Evolutionary conservation across 169 alveolate species (phyloP), one percentile per base, ranked within the genome.

Genomic region (Plasmodium yoelii): DNA sequence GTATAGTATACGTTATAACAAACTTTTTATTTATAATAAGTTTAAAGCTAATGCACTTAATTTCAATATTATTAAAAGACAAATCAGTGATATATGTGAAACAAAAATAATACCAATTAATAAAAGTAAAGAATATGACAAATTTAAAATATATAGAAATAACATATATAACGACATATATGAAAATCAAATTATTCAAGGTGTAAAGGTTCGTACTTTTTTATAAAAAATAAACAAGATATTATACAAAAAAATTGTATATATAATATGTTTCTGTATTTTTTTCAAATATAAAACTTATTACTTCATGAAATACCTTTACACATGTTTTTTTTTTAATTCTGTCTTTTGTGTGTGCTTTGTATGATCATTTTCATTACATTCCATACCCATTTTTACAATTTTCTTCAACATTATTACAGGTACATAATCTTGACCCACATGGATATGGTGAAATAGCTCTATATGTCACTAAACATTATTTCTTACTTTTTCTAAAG

Each of bases 381-480:
- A 34, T 3, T 34, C 42, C 19, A 13, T 18, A 46, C 18, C 24
- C n/a, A n/a, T 55, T 39, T 19, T 24, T 71, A 34, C 49, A 15
- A 12, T 6, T 71, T 24, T 34, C 10, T 15, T 34, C 42, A 34
- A 1, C 7, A 34, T 10, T 22, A 53, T 55, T 13, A 46, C 46
- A 82, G 90, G 90, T 82, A 28, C 90, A 82, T 34, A 55, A 51
- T n/a, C 24, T 82, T 8, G 86, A 82, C 51, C 12, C 90, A 19
- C 63, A 67, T 12, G 90, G 90, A 28, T 68, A 82, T 60, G 90
- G 90, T 53, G 90, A 82, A 68, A 82, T 82, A 19, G 86, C 90
- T 3, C 19, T 82, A 19, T 68, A 82, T 60, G 46, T 71, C 9
- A 49, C 90, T 12, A 82, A 84, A 47, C 72, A 82, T n/a, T 19